These are phyloP conservation scores for Sphaerulina populicola DNA, from an alignment of 2,329 filamentous ascomycete genomes.

Conservation along the genomic window DNA sequence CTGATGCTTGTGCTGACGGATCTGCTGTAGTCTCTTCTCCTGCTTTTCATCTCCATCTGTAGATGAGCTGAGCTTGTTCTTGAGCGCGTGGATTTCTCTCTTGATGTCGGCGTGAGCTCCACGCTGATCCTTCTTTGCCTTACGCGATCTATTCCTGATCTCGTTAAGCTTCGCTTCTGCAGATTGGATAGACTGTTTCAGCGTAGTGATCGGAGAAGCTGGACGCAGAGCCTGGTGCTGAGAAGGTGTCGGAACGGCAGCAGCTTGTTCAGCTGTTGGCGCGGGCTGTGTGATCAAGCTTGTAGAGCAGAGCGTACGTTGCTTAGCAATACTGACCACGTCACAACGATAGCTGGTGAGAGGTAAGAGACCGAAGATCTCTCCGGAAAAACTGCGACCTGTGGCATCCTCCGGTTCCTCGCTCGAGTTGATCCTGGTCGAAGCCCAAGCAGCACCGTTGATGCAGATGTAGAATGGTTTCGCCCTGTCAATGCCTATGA, in stretches of 20 bases:
- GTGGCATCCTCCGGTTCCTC: slow-evolving; percentile 26
- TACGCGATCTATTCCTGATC: slow-evolving; percentile 60
- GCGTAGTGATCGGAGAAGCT: slow-evolving; percentile 66
- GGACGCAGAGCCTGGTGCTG: slow-evolving; percentile 59
- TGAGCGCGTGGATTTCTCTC: slow-evolving; percentile 65
- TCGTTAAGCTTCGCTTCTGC: slow-evolving; percentile 63
- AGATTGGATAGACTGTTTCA: slow-evolving; percentile 66
- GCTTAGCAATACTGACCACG: slow-evolving; percentile 60
- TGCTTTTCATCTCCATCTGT: slow-evolving; percentile 69
- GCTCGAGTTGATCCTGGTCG: slow-evolving; percentile 56
- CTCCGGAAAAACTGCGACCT: slow-evolving; percentile 57
- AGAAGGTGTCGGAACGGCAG: slow-evolving; percentile 45
- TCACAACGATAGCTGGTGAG: slow-evolving; percentile 71
- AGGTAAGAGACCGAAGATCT: slow-evolving; percentile 59
- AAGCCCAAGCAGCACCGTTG: slow-evolving; percentile 73
- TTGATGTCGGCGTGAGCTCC: slow-evolving; percentile 57
- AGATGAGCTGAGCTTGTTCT: slow-evolving; percentile 55
- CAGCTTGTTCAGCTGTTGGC: slow-evolving; percentile 50
- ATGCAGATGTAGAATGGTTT: slow-evolving; percentile 74
- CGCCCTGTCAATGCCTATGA: slow-evolving; percentile 51
- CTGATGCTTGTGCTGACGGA: slow-evolving; percentile 64
- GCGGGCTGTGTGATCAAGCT: slow-evolving; percentile 60
- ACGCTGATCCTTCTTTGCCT: slow-evolving; percentile 66
- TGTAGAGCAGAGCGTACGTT: slow-evolving; percentile 60
- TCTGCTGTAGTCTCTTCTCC: slow-evolving; percentile 65